Base-by-base conservation (phyloP, 2,329 filamentous ascomycete genomes). In the Penicillium sp. region DNA sequence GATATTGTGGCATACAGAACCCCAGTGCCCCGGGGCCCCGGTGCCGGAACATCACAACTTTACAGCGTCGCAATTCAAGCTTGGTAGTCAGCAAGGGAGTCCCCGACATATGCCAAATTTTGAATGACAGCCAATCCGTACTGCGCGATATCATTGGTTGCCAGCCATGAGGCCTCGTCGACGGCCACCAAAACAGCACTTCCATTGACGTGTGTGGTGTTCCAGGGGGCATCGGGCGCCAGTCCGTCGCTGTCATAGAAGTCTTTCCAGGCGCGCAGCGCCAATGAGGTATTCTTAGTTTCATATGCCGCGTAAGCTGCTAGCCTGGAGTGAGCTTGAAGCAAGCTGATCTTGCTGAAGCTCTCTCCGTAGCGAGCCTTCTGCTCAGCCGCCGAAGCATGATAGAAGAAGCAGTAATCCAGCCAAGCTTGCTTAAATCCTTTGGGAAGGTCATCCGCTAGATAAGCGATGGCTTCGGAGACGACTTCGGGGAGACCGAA, bases 371-470 rank as follows among this genome's bases (percentile, higher is more conserved):
- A 86, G 0, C 81, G 76, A 1, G 77, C 74, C 2, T 62, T 67
- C 65, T 86, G 83, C 67, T 84, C 81, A 0, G 70, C 75, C 0
- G 69, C 66, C 0, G 74, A 62, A 0, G 81, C 83, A 8, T 75
- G 73, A 60, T 83, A 86, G 67, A 83, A 84, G 64, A 79, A 80
- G 62, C 81, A 83, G 68, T 86, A 86, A 46, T 85, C 83, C 1
- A 85, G 69, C 78, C 82, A 86, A 0, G 78, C 81, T 6, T 79
- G 66, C 45, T 80, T 73, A 64, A 86, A 85, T 0, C 76, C 77
- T 8, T 72, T 60, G 0, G 82, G 80, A 0, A 77, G 57, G 2
- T 79, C 75, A 1, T 74, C 71, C 2, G 73, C 77, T 13, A 75
- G 77, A 61, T 81, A 78, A 43, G 82, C 76, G 2, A 82, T 71